Evolutionary conservation across 345 rosid species (phyloP).

Genomic region (Salix suchowensis): DNA sequence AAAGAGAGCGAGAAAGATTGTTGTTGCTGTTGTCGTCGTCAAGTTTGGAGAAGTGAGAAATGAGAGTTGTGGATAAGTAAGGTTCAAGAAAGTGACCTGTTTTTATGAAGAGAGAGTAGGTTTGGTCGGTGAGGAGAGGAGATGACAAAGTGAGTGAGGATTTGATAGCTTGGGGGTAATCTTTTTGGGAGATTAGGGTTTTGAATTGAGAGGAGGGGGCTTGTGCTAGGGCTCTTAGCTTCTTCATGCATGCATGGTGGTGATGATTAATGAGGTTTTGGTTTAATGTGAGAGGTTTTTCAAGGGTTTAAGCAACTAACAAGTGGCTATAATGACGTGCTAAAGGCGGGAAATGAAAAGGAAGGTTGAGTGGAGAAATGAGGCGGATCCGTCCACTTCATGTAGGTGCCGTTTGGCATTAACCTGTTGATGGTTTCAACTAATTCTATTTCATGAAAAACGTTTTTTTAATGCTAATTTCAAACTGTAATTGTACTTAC

Average conservation of each 20-base stretch:
- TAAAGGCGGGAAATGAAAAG: too few species aligned
- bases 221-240: not conserved
- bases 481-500: too few species aligned
- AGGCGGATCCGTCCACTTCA: too few species aligned
- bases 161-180: constrained; percentile 27
- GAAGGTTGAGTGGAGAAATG: too few species aligned
- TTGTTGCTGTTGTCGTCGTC: constrained; percentile 12
- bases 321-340: too few species aligned
- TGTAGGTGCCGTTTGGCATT: too few species aligned
- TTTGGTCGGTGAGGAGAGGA: constrained; percentile 31
- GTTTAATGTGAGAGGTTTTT: too few species aligned
- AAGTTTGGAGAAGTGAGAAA: constrained; percentile 29
- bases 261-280: not conserved
- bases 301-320: too few species aligned
- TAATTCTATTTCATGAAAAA: too few species aligned
- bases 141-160: constrained; percentile 14
- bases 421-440: too few species aligned
- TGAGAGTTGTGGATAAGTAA: constrained; percentile 28
- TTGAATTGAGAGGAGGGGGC: constrained; percentile 8
- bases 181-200: constrained; percentile 16
- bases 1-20: constrained; percentile 18
- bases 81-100: constrained; percentile 33
- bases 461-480: too few species aligned
- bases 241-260: constrained; percentile 30
- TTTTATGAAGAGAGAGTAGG: constrained; percentile 32